A percentile compares a stretch with the other conserved stretches of the same genome.
phyloP scores from a whole-genome alignment of 1,284 basidiomycete genomes.

The Cryptococcus wingfieldii region DNA sequence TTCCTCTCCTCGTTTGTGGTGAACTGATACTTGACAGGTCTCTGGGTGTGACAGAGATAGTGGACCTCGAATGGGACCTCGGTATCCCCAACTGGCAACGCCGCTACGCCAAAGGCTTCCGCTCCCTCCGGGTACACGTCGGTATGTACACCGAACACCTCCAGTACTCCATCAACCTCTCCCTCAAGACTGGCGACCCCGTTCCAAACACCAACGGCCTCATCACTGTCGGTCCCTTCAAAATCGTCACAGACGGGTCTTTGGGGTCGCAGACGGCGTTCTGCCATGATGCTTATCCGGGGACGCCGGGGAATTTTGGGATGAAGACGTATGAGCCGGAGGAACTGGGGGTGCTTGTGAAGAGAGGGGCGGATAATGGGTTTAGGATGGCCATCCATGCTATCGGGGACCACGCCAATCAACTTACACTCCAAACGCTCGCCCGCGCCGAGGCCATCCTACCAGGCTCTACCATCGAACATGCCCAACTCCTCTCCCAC shows the following conservation, averaged over 20 bases:
- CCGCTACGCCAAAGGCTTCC: conserved; percentile 24
- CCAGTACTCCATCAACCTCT: conserved; percentile 25
- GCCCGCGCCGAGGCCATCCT: conserved; percentile 17
- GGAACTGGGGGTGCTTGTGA: conserved; percentile 24
- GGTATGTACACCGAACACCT: conserved; percentile 41
- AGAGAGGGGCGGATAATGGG: conserved; percentile 20
- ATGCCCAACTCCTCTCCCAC: conserved; percentile 36
- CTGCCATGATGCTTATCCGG: conserved; percentile 39
- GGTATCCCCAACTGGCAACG: conserved; percentile 30
- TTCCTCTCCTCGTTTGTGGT: neutral
- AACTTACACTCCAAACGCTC: conserved; percentile 24
- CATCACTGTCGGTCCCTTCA: conserved; percentile 34
- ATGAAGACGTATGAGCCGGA: conserved; percentile 17
- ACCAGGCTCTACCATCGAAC: conserved; percentile 36
- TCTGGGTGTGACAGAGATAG: conserved; percentile 39
- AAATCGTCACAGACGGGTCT: conserved; percentile 32
- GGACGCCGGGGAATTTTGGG: conserved; percentile 21
- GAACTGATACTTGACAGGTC: conserved; percentile 8
- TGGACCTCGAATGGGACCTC: conserved; percentile 41
- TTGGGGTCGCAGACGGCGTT: conserved; percentile 33
- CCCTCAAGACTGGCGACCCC: conserved; percentile 26
- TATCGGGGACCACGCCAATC: conserved; percentile 40
- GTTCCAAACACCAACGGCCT: conserved; percentile 28
- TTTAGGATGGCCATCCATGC: conserved; percentile 41
- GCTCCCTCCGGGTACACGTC: conserved; percentile 28